These are phyloP conservation scores for Aspergillus japonicus DNA, from an alignment of 2,329 filamentous ascomycete species.

Conservation along the genomic window DNA sequence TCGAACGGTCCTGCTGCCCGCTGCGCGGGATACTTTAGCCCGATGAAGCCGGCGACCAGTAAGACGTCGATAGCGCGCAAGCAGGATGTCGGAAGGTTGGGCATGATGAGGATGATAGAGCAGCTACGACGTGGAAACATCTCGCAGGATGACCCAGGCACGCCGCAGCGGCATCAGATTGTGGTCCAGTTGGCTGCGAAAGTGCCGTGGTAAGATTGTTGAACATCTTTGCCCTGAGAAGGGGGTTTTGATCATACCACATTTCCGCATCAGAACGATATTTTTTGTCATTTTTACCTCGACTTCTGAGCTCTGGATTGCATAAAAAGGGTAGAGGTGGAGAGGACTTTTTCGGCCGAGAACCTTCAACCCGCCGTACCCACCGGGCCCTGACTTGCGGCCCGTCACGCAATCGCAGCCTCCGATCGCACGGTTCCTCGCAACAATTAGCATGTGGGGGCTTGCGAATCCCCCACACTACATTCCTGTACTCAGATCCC, in stretches of 20 bases:
- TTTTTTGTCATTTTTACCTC: neutral
- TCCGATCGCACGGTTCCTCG: neutral
- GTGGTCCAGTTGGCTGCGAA: neutral
- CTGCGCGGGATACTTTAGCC: neutral
- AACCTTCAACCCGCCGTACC: no score
- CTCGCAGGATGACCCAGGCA: neutral
- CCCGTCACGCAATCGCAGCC: neutral
- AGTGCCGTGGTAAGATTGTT: neutral
- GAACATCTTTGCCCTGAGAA: neutral
- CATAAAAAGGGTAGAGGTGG: no score
- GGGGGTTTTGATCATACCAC: no score
- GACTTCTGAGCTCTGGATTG: neutral
- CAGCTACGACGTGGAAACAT: neutral
- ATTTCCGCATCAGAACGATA: neutral
- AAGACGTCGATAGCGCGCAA: neutral
- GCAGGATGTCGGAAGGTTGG: neutral
- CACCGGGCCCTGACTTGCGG: neutral
- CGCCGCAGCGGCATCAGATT: neutral
- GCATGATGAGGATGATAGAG: neutral
- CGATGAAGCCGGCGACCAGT: neutral
- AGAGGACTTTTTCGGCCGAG: no score
- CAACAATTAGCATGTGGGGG: no score
- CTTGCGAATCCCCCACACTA: neutral
- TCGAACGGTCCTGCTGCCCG: neutral
- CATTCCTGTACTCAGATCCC: no score